phyloP scores from a whole-genome alignment of 2,329 filamentous ascomycete species.

The Ophiostoma angusticollis region DNA sequence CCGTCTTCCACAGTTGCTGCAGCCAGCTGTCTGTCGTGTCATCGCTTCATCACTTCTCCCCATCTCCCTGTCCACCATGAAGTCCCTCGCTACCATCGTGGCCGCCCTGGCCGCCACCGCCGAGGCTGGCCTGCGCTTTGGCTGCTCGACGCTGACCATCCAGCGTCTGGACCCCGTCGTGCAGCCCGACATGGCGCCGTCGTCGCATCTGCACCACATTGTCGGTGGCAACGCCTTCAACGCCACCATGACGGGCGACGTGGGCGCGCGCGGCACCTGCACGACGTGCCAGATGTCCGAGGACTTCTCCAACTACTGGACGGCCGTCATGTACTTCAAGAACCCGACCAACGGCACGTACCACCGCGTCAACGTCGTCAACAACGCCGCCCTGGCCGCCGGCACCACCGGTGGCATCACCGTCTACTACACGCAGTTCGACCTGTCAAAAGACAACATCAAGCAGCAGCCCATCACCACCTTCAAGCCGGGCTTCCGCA shows the following conservation, averaged over 20 bases:
- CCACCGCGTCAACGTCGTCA: conserved; percentile 12
- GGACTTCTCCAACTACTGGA: conserved; percentile 26
- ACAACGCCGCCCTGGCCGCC: conserved; percentile 10
- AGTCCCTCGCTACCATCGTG: conserved; percentile 16
- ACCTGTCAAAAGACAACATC: conserved; percentile 9
- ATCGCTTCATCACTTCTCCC: neutral
- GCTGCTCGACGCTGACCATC: conserved; percentile 24
- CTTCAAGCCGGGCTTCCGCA: conserved; percentile 16
- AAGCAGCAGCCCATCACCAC: conserved; percentile 9
- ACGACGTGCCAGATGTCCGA: conserved; percentile 13
- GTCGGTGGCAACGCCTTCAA: conserved; percentile 19
- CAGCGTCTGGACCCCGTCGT: conserved; percentile 17
- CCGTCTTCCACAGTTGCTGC: neutral
- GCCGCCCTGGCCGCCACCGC: conserved; percentile 18
- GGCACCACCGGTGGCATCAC: conserved; percentile 12
- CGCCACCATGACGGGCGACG: conserved; percentile 16
- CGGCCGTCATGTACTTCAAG: conserved; percentile 13
- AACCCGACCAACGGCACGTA: conserved; percentile 10
- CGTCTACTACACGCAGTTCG: conserved; percentile 12
- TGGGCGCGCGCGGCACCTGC: conserved; percentile 10
- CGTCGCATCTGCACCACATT: conserved; percentile 14
- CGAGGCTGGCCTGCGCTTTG: conserved; percentile 25
- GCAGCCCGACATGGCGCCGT: conserved; percentile 10
- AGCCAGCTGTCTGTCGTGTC: no score
- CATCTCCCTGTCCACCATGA: conserved; percentile 15